Evolutionary conservation across 495 filamentous ascomycete genomes (phyloP), one percentile per base, ranked within the genome.

Genomic region (Penicillium simplicissimum): DNA sequence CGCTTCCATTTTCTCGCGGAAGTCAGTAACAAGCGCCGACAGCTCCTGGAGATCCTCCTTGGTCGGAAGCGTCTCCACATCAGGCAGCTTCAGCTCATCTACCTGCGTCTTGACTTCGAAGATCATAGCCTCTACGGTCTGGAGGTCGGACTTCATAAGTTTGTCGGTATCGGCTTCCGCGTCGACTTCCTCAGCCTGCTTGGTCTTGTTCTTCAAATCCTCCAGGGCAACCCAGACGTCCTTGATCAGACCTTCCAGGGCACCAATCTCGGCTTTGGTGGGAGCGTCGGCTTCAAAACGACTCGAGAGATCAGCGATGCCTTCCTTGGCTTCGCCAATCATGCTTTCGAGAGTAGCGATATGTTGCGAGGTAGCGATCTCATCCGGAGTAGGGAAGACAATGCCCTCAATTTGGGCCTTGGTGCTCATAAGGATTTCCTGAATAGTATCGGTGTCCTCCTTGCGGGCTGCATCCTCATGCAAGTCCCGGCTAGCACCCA

Each of bases 361-460:
- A 40, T 96, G 89, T 25, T 93, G 88, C 52, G 91, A 90, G 56
- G 82, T 88, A 5, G 89, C 86, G n/a, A 81, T 67, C 48, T 79
- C 78, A 34, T 85, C 82, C 0, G 81, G 67, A 35, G 82, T 78
- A 17, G 90, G 85, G 45, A 93, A 84, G 17, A 80, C 79, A 45
- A 95, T 76, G 35, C 92, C 91, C 36, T 96, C 93, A 42, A 96
- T 79, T 52, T 89, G 87, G 10, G 88, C 83, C 65, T 96, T 96
- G 19, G 90, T 91, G 68, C 92, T 93, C 51, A 88, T 84, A 23
- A 97, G 83, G 48, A 97, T 82, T 0, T 87, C 92, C 71, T 96
- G 92, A 57, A 97, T 92, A n/a, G 88, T 90, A 59, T 92, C 86
- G 3, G 89, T 89, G 64, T 96, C 92, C 59, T 94, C 90, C 69